A percentile compares a stretch with the other conserved stretches of the same genome.
phyloP scores from a whole-genome alignment of 192 early-diverging fungal species.

The Gryganskiella cystojenkinii region DNA sequence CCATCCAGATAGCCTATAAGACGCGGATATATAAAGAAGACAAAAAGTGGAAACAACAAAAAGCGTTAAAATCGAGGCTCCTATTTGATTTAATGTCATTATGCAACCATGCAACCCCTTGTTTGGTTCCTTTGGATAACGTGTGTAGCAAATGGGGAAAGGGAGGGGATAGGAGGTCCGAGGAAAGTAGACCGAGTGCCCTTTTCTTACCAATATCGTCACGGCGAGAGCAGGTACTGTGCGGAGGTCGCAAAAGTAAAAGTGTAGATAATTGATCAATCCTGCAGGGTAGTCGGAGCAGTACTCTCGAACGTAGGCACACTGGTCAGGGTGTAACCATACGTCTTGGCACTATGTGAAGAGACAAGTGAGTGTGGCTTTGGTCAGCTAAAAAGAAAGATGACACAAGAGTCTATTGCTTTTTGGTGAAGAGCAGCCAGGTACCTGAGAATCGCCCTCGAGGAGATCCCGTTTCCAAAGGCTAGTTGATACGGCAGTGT shows the following conservation, averaged over 20 bases:
- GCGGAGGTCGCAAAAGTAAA: constrained; percentile 64
- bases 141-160: too few species aligned
- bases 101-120: too few species aligned
- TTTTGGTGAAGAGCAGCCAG: background rate
- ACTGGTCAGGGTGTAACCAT: constrained; percentile 63
- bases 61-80: background rate
- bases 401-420: too few species aligned
- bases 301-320: constrained; percentile 68
- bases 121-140: too few species aligned
- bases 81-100: too few species aligned
- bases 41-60: background rate
- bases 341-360: constrained; percentile 60
- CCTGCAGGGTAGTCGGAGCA: constrained; percentile 73
- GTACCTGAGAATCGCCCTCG: constrained; percentile 26
- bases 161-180: too few species aligned
- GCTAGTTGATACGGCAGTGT: background rate
- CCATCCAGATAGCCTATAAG: constrained; percentile 68
- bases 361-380: background rate
- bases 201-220: constrained; percentile 55
- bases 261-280: constrained; percentile 66
- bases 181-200: too few species aligned
- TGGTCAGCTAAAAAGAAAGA: background rate
- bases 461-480: constrained; percentile 28
- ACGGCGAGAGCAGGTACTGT: constrained; percentile 49
- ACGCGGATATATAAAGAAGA: constrained; percentile 3